A percentile compares a stretch with the other conserved stretches of the same genome.
Conservation (phyloP, 2,329 filamentous ascomycete genomes). For the Fusarium compactum region DNA sequence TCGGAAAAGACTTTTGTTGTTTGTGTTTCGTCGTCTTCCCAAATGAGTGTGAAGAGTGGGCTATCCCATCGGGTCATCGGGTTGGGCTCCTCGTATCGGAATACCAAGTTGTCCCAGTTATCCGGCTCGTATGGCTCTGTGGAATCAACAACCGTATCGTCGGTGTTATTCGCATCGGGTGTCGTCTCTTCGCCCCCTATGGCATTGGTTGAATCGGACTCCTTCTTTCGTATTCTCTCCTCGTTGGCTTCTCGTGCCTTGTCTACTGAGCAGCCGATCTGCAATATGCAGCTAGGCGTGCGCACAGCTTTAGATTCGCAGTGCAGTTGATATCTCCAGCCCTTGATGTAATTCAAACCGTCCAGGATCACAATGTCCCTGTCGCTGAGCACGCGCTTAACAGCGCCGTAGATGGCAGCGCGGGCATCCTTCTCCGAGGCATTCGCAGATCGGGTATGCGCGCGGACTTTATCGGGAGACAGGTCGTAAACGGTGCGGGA, state of each 20-base stretch:
- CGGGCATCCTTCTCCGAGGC: constrained; percentile 84
- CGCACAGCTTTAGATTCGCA: constrained; percentile 85
- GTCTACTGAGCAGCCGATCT: constrained; percentile 69
- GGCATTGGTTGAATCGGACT: constrained; percentile 6
- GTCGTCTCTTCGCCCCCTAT: not conserved
- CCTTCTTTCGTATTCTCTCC: constrained; percentile 58
- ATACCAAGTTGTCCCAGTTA: constrained; percentile 84
- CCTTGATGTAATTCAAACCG: constrained; percentile 89
- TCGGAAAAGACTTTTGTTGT: constrained; percentile 67
- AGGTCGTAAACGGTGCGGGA: constrained; percentile 78
- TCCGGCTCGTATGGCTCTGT: constrained; percentile 63
- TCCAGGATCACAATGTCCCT: constrained; percentile 84
- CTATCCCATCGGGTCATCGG: constrained; percentile 88
- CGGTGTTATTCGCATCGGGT: not conserved
- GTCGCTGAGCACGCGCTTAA: constrained; percentile 79
- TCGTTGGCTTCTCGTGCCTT: constrained; percentile 70
- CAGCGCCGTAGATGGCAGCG: constrained; percentile 79
- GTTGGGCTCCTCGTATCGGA: constrained; percentile 88
- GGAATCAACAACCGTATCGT: constrained; percentile 5
- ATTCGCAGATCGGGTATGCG: constrained; percentile 76
- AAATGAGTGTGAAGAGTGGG: constrained; percentile 82
- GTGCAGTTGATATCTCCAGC: constrained; percentile 87
- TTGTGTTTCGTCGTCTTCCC: constrained; percentile 77
- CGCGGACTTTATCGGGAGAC: constrained; percentile 62
- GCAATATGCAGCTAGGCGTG: constrained; percentile 80